Conservation (phyloP, 2,329 filamentous ascomycete species). For the Pestalotiopsis sp. region DNA sequence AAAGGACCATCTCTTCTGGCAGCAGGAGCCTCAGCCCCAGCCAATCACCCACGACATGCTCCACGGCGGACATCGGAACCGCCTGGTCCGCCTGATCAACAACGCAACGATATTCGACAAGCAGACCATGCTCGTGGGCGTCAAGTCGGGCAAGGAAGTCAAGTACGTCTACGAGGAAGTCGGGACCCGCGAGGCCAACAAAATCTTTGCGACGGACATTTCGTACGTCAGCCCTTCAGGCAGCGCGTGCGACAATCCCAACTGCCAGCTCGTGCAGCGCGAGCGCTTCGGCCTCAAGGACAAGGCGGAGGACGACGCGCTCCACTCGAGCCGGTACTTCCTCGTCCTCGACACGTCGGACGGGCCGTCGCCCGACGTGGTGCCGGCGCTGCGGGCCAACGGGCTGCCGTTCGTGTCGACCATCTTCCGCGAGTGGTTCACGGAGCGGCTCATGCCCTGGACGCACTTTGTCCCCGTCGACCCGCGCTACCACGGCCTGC, state of each 20-base stretch:
- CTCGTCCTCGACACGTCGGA: constrained; percentile 73
- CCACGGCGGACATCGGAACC: constrained; percentile 70
- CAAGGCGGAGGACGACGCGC: constrained; percentile 51
- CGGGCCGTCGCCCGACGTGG: constrained; percentile 62
- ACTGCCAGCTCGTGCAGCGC: constrained; percentile 50
- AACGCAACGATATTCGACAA: constrained; percentile 53
- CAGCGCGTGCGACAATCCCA: constrained; percentile 49
- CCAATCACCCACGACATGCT: constrained; percentile 54
- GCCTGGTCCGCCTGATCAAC: constrained; percentile 71
- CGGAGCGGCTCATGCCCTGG: constrained; percentile 74
- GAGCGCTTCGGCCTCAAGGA: constrained; percentile 56
- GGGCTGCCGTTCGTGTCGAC: constrained; percentile 72
- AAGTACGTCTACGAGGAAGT: constrained; percentile 61
- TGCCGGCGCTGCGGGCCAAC: constrained; percentile 66
- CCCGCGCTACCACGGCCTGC: constrained; percentile 71
- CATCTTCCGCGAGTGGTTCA: constrained; percentile 80
- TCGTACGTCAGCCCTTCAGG: constrained; percentile 59
- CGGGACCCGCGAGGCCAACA: constrained; percentile 54
- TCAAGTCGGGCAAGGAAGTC: constrained; percentile 33
- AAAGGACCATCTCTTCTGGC: constrained; percentile 71
- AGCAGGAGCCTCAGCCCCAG: constrained; percentile 64
- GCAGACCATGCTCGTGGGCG: constrained; percentile 60
- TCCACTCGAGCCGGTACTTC: constrained; percentile 64
- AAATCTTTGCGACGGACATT: constrained; percentile 55
- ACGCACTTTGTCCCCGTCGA: constrained; percentile 81